phyloP scores from a whole-genome alignment of 2,329 filamentous ascomycete species.

The Alternaria brassicae region DNA sequence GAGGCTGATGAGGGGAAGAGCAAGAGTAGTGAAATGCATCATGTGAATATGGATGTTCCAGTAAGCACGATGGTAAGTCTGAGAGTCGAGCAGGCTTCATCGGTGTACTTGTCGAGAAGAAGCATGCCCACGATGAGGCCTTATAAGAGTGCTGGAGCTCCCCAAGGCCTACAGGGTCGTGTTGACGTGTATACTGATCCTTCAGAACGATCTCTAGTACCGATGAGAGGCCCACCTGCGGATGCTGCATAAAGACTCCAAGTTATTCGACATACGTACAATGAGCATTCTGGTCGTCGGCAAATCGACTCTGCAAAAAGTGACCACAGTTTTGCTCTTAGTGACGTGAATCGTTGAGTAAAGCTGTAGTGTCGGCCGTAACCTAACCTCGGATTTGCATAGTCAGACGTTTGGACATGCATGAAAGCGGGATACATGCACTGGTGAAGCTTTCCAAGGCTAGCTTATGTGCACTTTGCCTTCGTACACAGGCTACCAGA shows the following conservation, averaged over 20 bases:
- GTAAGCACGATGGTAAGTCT: neutral
- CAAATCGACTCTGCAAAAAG: neutral
- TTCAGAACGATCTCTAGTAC: neutral
- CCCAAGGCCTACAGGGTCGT: neutral
- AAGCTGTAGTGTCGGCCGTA: neutral
- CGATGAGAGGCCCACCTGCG: neutral
- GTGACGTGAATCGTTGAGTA: neutral
- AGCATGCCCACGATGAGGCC: neutral
- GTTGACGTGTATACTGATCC: neutral
- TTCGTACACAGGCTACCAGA: neutral
- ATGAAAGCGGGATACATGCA: neutral
- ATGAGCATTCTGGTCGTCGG: neutral
- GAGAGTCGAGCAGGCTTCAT: neutral
- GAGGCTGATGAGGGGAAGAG: neutral
- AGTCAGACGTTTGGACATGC: neutral
- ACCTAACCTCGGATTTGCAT: neutral
- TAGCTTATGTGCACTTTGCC: neutral
- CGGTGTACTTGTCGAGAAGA: neutral
- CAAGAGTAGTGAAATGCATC: slow-evolving; percentile 7
- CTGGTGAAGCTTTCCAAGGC: neutral
- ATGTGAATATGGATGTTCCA: neutral
- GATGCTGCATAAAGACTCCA: neutral
- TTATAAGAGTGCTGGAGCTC: neutral
- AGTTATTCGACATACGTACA: neutral
- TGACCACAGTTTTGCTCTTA: neutral